Base-by-base conservation (phyloP, 352 stramenopile species). In the Phytophthora lateralis region DNA sequence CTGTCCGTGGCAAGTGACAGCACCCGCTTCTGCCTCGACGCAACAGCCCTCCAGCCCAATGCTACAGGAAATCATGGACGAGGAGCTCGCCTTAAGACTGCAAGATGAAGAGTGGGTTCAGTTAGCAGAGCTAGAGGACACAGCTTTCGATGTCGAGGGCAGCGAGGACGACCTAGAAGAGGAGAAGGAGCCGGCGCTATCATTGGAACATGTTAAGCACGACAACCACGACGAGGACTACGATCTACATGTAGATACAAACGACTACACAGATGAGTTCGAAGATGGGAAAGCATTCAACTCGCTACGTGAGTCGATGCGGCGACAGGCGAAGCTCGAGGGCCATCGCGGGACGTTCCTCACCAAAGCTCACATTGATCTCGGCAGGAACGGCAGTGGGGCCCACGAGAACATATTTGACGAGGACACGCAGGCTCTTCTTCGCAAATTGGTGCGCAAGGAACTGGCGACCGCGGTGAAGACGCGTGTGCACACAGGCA, bases 51-150 rank as follows among this genome's bases (percentile, higher is more conserved):
- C 52, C 41, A 63, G 42, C 26, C 59, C 44, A 11, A 85, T 55
- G 26, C 64, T 88, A 27, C 80, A 86, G 69, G 73, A 90, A 48
- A 86, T 90, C 58, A 80, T 88, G 69, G 80, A 90, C 61, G 80
- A 86, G 55, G 75, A 86, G 51, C 55, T 90, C 27, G 77, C 78
- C 3, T 53, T 57, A 14, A 66, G 84, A 52, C 55, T 88, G 35
- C 56, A 78, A 41, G 53, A 68, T 38, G 51, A 66, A 21, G 61
- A 76, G 14, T 63, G 54, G 47, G 26, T 62, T 18, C 27, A 49
- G 10, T 39, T 67, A 2, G 55, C 37, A 43, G 60, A 52, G 20
- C 26, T 58, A 2, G 60, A 60, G 4, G 45, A 57, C 17, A 17
- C 21, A 14, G 41, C 32, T 1, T 17, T 59, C 12, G 39, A 65